These are phyloP conservation scores for Rubia balearica DNA, from an alignment of 305 asterid species.

Conservation along the genomic window DNA sequence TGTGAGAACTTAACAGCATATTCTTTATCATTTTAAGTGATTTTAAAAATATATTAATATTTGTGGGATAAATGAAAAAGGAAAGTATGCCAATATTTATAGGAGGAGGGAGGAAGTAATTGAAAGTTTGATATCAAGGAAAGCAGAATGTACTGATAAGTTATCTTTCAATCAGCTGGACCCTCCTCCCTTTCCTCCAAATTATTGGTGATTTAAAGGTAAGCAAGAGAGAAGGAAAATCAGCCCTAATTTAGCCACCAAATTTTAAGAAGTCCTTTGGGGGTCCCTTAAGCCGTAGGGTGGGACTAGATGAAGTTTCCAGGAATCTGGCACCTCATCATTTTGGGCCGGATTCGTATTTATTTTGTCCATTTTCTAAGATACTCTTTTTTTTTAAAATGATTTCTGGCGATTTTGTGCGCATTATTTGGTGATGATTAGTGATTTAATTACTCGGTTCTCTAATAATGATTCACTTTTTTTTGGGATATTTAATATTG, in stretches of 20 bases:
- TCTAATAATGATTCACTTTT: no score
- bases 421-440: neutral
- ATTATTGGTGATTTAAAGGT: neutral
- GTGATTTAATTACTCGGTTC: neutral
- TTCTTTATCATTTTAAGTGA: no score
- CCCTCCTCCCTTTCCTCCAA: neutral
- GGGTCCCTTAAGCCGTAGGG: neutral
- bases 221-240: neutral
- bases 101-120: no score
- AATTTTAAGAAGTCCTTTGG: neutral
- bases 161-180: neutral
- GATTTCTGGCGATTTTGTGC: neutral
- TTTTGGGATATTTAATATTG: no score
- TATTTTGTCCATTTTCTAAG: neutral
- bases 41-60: no score
- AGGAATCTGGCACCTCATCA: neutral
- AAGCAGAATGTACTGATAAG: no score
- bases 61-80: no score
- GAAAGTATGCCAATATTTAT: no score
- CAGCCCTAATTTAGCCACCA: neutral
- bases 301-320: neutral
- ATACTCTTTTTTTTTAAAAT: no score
- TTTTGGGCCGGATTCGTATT: neutral
- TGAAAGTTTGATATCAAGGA: no score
- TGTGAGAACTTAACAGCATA: no score